These are phyloP conservation scores for Pseudogymnoascus sp. DNA, from an alignment of 2,329 filamentous ascomycete species.

Conservation along the genomic window DNA sequence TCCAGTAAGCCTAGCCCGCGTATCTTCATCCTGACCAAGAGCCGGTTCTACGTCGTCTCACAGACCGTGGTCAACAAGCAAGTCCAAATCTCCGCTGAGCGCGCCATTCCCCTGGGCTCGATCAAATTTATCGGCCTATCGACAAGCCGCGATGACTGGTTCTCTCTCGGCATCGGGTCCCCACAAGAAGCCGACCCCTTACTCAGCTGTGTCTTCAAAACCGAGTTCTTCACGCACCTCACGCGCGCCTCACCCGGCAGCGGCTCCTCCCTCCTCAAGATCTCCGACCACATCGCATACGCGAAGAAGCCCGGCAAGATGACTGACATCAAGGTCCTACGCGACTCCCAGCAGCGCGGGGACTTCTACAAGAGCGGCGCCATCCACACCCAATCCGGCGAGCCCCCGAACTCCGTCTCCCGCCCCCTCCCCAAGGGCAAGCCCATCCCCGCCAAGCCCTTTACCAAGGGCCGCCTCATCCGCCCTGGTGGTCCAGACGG, in stretches of 20 bases:
- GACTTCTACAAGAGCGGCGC: slow-evolving; percentile 92
- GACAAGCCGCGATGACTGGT: slow-evolving; percentile 88
- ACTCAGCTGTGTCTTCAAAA: slow-evolving; percentile 89
- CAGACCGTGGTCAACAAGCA: slow-evolving; percentile 78
- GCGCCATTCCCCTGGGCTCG: slow-evolving; percentile 71
- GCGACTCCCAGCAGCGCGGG: slow-evolving; percentile 67
- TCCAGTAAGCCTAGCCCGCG: slow-evolving; percentile 90
- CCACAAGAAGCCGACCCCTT: slow-evolving; percentile 90
- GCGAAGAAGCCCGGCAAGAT: slow-evolving; percentile 96
- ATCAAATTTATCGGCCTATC: slow-evolving; percentile 84
- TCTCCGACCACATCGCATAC: slow-evolving; percentile 82
- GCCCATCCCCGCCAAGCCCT: slow-evolving; percentile 77
- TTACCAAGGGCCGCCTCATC: slow-evolving; percentile 87
- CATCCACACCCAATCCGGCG: slow-evolving; percentile 78
- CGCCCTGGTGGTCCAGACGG: slow-evolving; percentile 81
- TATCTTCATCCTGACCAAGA: slow-evolving; percentile 74
- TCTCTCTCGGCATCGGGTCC: slow-evolving; percentile 82
- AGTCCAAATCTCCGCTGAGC: slow-evolving; percentile 71
- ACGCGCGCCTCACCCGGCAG: slow-evolving; percentile 64
- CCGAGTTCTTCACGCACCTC: slow-evolving; percentile 92
- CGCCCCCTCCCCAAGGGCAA: slow-evolving; percentile 81
- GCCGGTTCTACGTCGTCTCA: slow-evolving; percentile 80
- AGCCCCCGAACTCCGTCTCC: slow-evolving; percentile 74
- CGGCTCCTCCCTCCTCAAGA: slow-evolving; percentile 65
- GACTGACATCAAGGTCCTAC: slow-evolving; percentile 78